Base-by-base conservation (phyloP, 164 flowering plant genomes). In the Stephania yunnanensis region DNA sequence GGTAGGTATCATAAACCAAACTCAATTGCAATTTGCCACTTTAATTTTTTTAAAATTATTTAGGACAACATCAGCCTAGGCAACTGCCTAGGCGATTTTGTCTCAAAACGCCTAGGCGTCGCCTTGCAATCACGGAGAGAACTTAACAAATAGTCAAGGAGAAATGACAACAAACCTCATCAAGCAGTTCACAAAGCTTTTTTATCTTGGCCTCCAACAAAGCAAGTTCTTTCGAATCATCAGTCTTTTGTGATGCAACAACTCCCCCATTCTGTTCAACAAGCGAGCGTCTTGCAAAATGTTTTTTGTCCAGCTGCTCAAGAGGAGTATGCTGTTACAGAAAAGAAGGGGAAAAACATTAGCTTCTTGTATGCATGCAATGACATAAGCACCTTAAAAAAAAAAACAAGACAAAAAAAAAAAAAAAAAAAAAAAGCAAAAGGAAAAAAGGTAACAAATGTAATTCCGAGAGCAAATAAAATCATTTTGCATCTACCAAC, bases 281-380 rank as follows among this genome's bases (percentile, higher is more conserved):
- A 69, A 83, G 91, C n/a, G 87, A 77, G 69, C 88, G 90, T 83
- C 92, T 96, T 5, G 90, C 92, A 85, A 96, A 96, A 86, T 96
- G 97, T 74, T 96, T 96, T 78, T 74, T 87, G 83, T 94, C 99
- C 83, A 96, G 80, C 80, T 90, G 80, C 55, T 89, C 97, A 72
- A 96, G 85, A 80, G 99, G 93, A 7, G 92, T 90, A 72, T 94
- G 53, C 99, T 96, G 92, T 79, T 36, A 36, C 42, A 84, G 65
- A 70, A 53, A 78, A 71, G 25, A 68, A 75, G 76, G 0, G 71
- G 72, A 61, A 10, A 71, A 31, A 46, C 20, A 70, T 36, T 36
- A 36, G 42, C 42, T 36, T 36, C 42, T 36, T 36, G 42, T 0
- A 36, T 36, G 1, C 42, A 36, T 29, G 8, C 19, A 22, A 5